Evolutionary conservation across 2,329 filamentous ascomycete species (phyloP).

Genomic region (Xenoacremonium recifei): DNA sequence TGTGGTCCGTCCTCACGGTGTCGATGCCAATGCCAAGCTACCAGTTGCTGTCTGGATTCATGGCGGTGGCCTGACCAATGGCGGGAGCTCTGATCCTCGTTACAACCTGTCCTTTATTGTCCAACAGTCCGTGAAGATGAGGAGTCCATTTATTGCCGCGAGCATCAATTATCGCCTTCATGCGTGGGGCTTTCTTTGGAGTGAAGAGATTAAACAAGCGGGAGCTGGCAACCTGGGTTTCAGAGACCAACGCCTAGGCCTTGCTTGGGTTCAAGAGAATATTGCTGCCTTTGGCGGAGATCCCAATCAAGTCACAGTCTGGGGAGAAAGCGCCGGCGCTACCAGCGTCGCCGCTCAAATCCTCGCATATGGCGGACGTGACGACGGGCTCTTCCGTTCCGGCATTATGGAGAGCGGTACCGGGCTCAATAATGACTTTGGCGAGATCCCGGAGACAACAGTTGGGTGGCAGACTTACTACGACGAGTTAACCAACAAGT

Average conservation of each 20-base stretch:
- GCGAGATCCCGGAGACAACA: constrained; percentile 6
- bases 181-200: constrained; percentile 52
- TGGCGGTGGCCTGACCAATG: constrained; percentile 36
- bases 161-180: constrained; percentile 51
- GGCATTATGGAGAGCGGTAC: constrained; percentile 50
- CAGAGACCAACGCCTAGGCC: constrained; percentile 47
- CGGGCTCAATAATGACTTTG: constrained; percentile 19
- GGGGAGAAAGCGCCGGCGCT: constrained; percentile 54
- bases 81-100: constrained; percentile 30
- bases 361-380: constrained; percentile 49
- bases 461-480: constrained; percentile 34
- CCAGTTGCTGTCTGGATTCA: constrained; percentile 63
- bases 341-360: constrained; percentile 49
- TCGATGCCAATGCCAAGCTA: constrained; percentile 38
- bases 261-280: constrained; percentile 51
- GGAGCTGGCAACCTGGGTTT: constrained; percentile 51
- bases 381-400: constrained; percentile 53
- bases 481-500: constrained; percentile 22
- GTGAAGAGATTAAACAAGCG: constrained; percentile 38
- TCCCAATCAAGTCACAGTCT: constrained; percentile 46
- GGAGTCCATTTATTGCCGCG: constrained; percentile 49
- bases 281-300: constrained; percentile 49
- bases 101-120: constrained; percentile 64
- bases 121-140: constrained; percentile 38
- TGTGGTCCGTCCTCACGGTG: constrained; percentile 21